Evolutionary conservation across 108 stramenopile genomes (phyloP), one percentile per base, ranked within the genome.

Genomic region (Nannochloropsis gaditana): DNA sequence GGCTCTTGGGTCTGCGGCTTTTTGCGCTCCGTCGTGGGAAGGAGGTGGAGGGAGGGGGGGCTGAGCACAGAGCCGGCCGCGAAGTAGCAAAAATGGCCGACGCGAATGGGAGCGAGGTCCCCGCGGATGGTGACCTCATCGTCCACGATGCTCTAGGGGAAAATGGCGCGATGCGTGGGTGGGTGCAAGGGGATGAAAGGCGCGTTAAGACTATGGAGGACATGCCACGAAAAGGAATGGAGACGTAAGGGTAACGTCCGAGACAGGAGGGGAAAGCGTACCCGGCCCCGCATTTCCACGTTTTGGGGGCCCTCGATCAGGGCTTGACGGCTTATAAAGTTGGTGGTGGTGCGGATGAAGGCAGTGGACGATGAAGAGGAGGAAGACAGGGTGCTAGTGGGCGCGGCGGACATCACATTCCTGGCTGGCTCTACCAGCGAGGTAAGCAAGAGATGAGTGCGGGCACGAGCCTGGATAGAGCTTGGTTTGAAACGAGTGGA

Each of bases 51-150:
- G n/a, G n/a, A 73, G 59, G 19, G n/a, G 19, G 59, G 59, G 8
- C 59, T 73, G 6, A 73, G 59, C 59, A 73, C 59, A 73, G 59
- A 73, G 59, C 59, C 59, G 59, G 59, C 59, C 15, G 59, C 59
- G 59, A 73, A 73, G 59, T n/a, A 73, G 59, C 59, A 73, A n/a
- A n/a, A 73, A n/a, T 73, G 59, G 59, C 59, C 59, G 8, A 73
- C 59, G 59, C 59, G 59, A n/a, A 73, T 73, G n/a, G 59, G 59
- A n/a, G 59, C 59, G 59, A 73, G 59, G 59, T 73, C 59, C 19
- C 59, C 59, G n/a, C 59, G 59, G 59, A 73, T 73, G 59, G 59
- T 73, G 2, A 73, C 59, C 19, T 73, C 6, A n/a, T 73, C 59
- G 15, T 73, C 59, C 59, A 73, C 59, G 59, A 73, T 73, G 59